Evolutionary conservation across 192 early-diverging fungal genomes (phyloP).

Genomic region (Diversispora epigaea): DNA sequence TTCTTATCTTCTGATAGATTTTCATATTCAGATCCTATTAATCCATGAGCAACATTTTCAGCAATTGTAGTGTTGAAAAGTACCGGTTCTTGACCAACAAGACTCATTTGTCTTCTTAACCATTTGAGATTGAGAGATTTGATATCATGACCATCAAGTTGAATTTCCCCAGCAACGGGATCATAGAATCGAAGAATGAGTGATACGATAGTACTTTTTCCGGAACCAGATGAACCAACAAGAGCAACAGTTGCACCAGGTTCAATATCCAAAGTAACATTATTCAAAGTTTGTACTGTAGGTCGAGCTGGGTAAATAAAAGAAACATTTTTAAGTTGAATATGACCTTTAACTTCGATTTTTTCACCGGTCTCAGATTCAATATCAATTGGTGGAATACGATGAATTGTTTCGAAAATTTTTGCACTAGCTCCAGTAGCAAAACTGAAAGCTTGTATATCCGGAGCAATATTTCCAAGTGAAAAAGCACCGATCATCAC

Average conservation of each 20-base stretch:
- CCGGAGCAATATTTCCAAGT: conserved; percentile 66
- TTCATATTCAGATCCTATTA: conserved; percentile 23
- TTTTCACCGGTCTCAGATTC: conserved; percentile 48
- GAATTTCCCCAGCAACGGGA: conserved; percentile 52
- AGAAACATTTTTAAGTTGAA: conserved; percentile 46
- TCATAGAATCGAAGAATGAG: conserved; percentile 47
- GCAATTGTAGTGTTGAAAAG: conserved; percentile 60
- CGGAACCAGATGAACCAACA: conserved; percentile 79
- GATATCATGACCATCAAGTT: conserved; percentile 63
- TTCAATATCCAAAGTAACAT: conserved; percentile 44
- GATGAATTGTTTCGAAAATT: conserved; percentile 81
- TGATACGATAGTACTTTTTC: conserved; percentile 60
- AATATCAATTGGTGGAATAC: conserved; percentile 75
- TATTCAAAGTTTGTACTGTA: conserved; percentile 54
- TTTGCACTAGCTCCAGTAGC: conserved; percentile 79
- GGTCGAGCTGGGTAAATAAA: conserved; percentile 66
- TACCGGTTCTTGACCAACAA: conserved; percentile 72
- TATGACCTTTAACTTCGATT: conserved; percentile 41
- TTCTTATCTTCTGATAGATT: not conserved
- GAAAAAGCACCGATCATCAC: conserved; percentile 68
- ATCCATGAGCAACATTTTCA: conserved; percentile 32
- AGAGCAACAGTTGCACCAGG: conserved; percentile 76
- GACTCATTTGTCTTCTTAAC: conserved; percentile 66
- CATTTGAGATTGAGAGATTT: conserved; percentile 58
- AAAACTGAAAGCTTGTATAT: conserved; percentile 71